These are phyloP conservation scores for Erythrophleum ivorense DNA, from an alignment of 331 rosid genomes.

Conservation along the genomic window DNA sequence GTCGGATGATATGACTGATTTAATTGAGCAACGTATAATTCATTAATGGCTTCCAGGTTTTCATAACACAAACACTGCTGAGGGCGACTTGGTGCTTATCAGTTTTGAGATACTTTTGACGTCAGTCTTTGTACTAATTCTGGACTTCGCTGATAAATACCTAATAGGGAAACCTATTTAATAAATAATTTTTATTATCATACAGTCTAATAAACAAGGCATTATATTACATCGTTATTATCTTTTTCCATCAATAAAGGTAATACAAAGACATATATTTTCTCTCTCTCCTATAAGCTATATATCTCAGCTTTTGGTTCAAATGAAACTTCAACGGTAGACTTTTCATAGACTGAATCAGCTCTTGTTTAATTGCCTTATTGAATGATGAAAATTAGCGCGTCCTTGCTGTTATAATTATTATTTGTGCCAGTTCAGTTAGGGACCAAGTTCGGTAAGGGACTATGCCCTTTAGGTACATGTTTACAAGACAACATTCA, in stretches of 20 bases:
- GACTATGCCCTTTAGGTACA: too few relatives aligned
- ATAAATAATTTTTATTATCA: too few relatives aligned
- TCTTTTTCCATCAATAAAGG: background rate
- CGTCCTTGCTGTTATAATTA: too few relatives aligned
- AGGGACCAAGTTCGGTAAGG: too few relatives aligned
- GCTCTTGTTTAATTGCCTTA: too few relatives aligned
- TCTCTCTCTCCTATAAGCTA: background rate
- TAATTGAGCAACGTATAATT: conserved; percentile 42
- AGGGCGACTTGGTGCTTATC: conserved; percentile 52
- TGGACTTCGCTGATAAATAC: background rate
- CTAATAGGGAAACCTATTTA: background rate
- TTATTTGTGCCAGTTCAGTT: too few relatives aligned
- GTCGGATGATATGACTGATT: conserved; percentile 41
- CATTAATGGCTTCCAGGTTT: conserved; percentile 32
- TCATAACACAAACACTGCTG: conserved; percentile 25
- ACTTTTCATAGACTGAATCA: background rate
- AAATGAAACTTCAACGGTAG: background rate
- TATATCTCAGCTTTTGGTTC: background rate
- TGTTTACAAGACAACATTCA: background rate
- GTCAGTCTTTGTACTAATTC: background rate
- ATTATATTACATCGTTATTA: too few relatives aligned
- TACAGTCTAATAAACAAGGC: too few relatives aligned
- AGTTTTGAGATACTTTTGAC: background rate
- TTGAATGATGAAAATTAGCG: too few relatives aligned
- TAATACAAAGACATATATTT: background rate